These are phyloP conservation scores for Saccharomycopsis sp. DNA, from an alignment of 805 yeast species.

Conservation along the genomic window DNA sequence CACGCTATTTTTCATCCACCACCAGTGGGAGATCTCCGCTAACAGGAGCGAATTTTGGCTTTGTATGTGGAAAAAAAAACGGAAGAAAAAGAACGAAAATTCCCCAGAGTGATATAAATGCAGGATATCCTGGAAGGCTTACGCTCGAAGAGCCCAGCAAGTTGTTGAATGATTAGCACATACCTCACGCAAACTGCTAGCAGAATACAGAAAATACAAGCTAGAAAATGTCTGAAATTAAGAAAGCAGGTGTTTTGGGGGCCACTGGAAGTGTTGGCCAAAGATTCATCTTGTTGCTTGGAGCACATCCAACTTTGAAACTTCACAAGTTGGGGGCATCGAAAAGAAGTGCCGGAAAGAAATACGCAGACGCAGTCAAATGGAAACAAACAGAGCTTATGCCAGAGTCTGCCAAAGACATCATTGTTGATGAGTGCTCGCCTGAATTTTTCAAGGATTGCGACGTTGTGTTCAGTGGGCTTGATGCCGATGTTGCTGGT, in stretches of 20 bases:
- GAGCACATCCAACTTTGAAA: slow-evolving; percentile 87
- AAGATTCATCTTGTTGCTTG: slow-evolving; percentile 77
- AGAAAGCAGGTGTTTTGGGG: slow-evolving; percentile 80
- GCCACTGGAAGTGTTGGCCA: slow-evolving; percentile 99
- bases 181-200: neutral
- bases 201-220: neutral
- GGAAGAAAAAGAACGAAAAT: neutral
- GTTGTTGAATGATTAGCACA: too few relatives aligned
- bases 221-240: slow-evolving; percentile 27
- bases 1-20: too few relatives aligned
- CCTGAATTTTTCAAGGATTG: slow-evolving; percentile 76
- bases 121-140: neutral
- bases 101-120: neutral
- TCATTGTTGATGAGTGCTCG: slow-evolving; percentile 72
- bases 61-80: too few relatives aligned
- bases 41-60: neutral
- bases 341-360: slow-evolving; percentile 85
- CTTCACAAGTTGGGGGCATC: slow-evolving; percentile 87
- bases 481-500: slow-evolving; percentile 92
- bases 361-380: slow-evolving; percentile 74
- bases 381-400: slow-evolving; percentile 91
- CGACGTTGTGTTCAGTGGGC: slow-evolving; percentile 90
- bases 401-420: slow-evolving; percentile 58
- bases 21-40: neutral
- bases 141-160: neutral